Conservation (phyloP, 495 filamentous ascomycete genomes). For the Pyrenula aspistea region DNA sequence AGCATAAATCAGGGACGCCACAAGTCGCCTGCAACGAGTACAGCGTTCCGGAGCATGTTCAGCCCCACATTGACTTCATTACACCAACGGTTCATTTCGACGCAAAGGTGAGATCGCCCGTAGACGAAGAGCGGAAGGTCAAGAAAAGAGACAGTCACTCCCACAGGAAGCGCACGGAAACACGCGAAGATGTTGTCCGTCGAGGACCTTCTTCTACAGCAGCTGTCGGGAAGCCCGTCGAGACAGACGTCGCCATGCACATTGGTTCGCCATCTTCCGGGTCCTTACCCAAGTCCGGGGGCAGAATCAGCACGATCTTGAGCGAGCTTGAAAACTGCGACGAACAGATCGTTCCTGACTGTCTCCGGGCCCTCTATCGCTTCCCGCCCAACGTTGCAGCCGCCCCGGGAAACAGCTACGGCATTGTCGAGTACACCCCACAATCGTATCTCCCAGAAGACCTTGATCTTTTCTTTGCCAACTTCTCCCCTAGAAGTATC, state of each 20-base stretch:
- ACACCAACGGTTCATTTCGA: constrained; percentile 20
- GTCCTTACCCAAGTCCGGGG: background rate
- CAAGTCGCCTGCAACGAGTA: constrained; percentile 42
- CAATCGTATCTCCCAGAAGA: constrained; percentile 34
- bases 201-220: background rate
- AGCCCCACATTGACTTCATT: constrained; percentile 45
- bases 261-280: background rate
- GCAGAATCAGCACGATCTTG: background rate
- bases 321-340: constrained; percentile 21
- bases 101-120: constrained; percentile 27
- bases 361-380: constrained; percentile 39
- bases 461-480: constrained; percentile 43
- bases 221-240: background rate
- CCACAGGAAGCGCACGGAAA: constrained; percentile 14
- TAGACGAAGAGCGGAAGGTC: constrained; percentile 30
- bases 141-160: constrained; percentile 37
- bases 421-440: constrained; percentile 34
- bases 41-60: constrained; percentile 37
- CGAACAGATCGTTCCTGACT: constrained; percentile 36
- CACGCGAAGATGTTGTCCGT: background rate
- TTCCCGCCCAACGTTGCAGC: constrained; percentile 28
- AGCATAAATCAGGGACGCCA: constrained; percentile 29
- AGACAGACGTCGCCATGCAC: background rate
- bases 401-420: constrained; percentile 33
- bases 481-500: constrained; percentile 25